Evolutionary conservation across 768 basidiomycete genomes (phyloP), one percentile per base, ranked within the genome.

Genomic region (Trametopsis cervina): DNA sequence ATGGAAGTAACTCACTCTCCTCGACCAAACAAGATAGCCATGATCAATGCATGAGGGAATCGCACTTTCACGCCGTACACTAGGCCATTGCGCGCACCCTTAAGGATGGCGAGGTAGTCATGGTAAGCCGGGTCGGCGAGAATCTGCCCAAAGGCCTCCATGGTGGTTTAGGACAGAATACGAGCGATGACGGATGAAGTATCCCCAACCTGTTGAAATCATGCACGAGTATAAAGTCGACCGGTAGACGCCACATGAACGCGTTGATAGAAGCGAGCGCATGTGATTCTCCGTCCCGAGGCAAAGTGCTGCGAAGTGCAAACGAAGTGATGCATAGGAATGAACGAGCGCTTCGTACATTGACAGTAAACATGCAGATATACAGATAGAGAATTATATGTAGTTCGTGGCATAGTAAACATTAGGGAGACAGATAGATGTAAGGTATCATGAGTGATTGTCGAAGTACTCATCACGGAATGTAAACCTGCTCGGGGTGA

Each of bases 31-130:
- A 98, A 72, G 51, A 96, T 78, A 20, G 92, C 87, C 94, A 97
- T 97, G 42, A 98, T 85, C 23, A 98, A 71, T 1, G 95, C 95
- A 76, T 98, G 95, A 33, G 95, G 95, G 59, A 95, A 94, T 37
- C 92, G 73, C 53, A 95, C 85, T 68, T 92, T 91, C 57, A 85
- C 86, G 29, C 90, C 90, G 57, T 92, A 93, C 7, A 92, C 86
- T 51, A 91, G 77, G 4, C 91, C 91, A 61, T 92, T 92, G 36
- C 90, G 78, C 25, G 91, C 89, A 38, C 96, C 95, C 65, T 99
- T 99, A 62, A 98, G 67, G 58, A 99, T 85, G 21, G 90, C 87
- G 39, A 98, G 78, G 58, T 87, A 82, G 62, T 96, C 93, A 63
- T 95, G 94, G 56, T 84, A 85, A 25, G 76, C 76, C 11, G 93